Evolutionary conservation across 495 filamentous ascomycete species (phyloP), one percentile per base, ranked within the genome.

Genomic region (Aspergillus campestris): DNA sequence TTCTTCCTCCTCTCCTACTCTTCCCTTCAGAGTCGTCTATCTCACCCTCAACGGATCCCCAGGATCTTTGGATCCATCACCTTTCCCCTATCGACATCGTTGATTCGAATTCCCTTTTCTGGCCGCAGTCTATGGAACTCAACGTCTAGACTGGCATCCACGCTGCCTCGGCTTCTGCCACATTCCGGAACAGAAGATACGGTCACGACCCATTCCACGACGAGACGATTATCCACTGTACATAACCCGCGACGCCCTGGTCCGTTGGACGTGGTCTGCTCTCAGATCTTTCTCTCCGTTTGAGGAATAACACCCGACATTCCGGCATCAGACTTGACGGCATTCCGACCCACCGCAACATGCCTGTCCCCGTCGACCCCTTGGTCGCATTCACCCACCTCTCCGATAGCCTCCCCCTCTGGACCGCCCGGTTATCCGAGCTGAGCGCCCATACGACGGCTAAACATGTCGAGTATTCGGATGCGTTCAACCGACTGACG

Each of bases 381-480:
- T 61, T 88, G 38, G 72, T 71, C 44, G 75, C 79, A 41, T 75
- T 90, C 43, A 67, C 74, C 47, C 61, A 70, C 46, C 62, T 80
- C 8, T 58, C 65, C 42, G 68, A 74, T 47, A 70, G 81, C 72
- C 49, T 87, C 5, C 85, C 85, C 14, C 64, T 77, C 47, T 89
- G 86, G 86, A 72, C 81, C 35, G 66, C 61, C 48, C 75, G 74
- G 35, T 68, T 89, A 38, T 82, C 87, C 35, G 80, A 86, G 11
- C 73, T 90, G 27, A 79, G 77, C 50, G 61, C 70, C 34, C 79
- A 88, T 53, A 81, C 89, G 31, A 74, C 79, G 31, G 70, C 74
- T 48, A 84, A 81, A 62, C 82, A 88, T 60, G 61, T 73, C 34
- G 84, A 87, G 61, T 80, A 88, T 50, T 53, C 62, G 10, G 64